Percentiles rank a stretch among this genome's conserved stretches.
phyloP scores from a whole-genome alignment of 768 basidiomycete genomes.

The Lactifluus echinatus region DNA sequence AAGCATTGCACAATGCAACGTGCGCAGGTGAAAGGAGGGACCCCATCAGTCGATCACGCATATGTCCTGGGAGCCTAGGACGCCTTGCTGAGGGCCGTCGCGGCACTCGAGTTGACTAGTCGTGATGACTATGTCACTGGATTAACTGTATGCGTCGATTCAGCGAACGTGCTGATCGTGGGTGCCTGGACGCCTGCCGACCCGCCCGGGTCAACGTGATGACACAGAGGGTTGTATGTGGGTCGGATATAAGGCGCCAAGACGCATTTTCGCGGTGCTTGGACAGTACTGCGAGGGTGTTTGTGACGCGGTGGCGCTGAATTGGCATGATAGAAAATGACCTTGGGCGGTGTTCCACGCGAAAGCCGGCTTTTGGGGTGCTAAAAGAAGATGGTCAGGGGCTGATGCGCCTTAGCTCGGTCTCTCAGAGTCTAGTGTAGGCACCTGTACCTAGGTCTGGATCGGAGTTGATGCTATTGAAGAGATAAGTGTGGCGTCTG shows the following conservation, averaged over 20 bases:
- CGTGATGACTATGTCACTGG: neutral
- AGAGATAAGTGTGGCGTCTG: neutral
- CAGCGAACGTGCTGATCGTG: neutral
- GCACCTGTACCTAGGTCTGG: neutral
- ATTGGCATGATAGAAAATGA: neutral
- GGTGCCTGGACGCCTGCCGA: neutral
- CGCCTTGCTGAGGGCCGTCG: neutral
- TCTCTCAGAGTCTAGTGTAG: neutral
- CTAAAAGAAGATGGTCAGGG: neutral
- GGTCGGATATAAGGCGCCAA: too few species aligned
- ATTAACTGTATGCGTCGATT: neutral
- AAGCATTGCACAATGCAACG: neutral
- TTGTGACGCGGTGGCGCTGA: neutral
- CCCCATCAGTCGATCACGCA: neutral
- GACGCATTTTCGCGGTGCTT: too few species aligned
- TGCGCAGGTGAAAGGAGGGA: too few species aligned
- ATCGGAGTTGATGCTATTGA: neutral
- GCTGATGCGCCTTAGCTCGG: neutral
- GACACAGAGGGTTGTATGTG: neutral
- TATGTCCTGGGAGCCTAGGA: neutral
- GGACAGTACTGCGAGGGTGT: too few species aligned
- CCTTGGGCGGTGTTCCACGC: neutral
- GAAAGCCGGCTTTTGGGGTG: neutral
- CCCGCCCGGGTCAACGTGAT: neutral
- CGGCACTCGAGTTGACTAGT: neutral